Base-by-base conservation (phyloP, 192 early-diverging fungal species). In the Martensiomyces pterosporus region DNA sequence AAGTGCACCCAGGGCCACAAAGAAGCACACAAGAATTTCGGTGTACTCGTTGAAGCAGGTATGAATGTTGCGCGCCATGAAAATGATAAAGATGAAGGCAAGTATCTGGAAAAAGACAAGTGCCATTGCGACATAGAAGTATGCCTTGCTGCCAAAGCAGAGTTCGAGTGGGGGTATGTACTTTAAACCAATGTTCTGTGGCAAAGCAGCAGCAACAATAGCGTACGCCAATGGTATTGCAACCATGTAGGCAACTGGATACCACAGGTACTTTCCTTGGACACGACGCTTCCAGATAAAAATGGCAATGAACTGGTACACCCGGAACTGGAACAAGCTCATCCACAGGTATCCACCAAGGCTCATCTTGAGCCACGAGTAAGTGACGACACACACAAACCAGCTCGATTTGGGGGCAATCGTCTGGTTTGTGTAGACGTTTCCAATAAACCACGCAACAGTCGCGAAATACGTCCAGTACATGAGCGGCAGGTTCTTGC, bases 331-430 rank as follows among this genome's bases (percentile, higher is more conserved):
- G 27, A 73, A 34, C 39, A 62, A 24, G 15, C 54, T 58, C 13
- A 58, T 53, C 46, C 65, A 73, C 25, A 44, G n/a, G 19, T 64
- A 40, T 1, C 34, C 58, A 4, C 69, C 63, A 17, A 73, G 47
- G 1, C 62, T 45, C 63, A 73, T 65, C 0, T 63, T 58, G 14
- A 73, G 45, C 69, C 69, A 73, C 3, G 61, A 61, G 3, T 62
- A 48, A 0, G 69, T 41, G 2, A 73, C 57, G 9, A 61, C 49
- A 29, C 69, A 73, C 7, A 61, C 48, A 10, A 57, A 49, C 63
- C 62, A 73, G 3, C 60, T 38, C 21, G 60, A 60, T 6, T 39
- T 26, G 8, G 24, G 8, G 17, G 22, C 46, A 14, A 54, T 52
- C 17, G 59, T 65, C 4, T 49, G 46, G 8, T 45, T 33, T 12